phyloP scores from a whole-genome alignment of 1,284 basidiomycete species.

The Acaromyces ingoldii region DNA sequence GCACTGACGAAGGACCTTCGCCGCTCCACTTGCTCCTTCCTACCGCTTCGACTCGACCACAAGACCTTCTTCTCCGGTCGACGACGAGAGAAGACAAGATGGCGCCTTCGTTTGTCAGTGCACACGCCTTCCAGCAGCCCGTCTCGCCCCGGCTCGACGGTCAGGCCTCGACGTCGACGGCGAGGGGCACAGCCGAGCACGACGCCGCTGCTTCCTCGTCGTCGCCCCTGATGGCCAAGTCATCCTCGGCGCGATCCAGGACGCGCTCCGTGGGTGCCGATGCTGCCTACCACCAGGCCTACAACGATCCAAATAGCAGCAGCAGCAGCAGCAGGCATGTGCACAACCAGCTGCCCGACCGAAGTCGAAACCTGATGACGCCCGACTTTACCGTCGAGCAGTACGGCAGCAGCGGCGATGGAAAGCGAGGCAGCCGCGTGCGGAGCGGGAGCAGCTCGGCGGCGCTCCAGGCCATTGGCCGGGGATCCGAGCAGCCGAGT shows the following conservation, averaged over 20 bases:
- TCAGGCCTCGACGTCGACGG: too few species aligned
- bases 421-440: neutral
- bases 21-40: too few species aligned
- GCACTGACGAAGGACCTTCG: too few species aligned
- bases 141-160: too few species aligned
- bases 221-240: too few species aligned
- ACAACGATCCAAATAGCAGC: neutral
- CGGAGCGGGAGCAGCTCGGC: neutral
- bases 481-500: neutral
- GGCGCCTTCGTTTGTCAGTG: too few species aligned
- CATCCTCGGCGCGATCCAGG: neutral
- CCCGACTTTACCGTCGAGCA: slow-evolving; percentile 1
- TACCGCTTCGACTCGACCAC: too few species aligned
- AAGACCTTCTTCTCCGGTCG: too few species aligned
- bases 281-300: neutral
- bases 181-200: too few species aligned
- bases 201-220: too few species aligned
- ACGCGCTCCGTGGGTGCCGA: neutral
- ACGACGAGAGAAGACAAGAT: too few species aligned
- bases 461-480: neutral
- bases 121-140: too few species aligned
- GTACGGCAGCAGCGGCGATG: neutral
- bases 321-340: neutral
- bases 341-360: neutral
- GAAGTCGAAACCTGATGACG: neutral